Evolutionary conservation across 2,329 filamentous ascomycete species (phyloP), one percentile per base, ranked within the genome.

Genomic region (Hypoxylon sp.): DNA sequence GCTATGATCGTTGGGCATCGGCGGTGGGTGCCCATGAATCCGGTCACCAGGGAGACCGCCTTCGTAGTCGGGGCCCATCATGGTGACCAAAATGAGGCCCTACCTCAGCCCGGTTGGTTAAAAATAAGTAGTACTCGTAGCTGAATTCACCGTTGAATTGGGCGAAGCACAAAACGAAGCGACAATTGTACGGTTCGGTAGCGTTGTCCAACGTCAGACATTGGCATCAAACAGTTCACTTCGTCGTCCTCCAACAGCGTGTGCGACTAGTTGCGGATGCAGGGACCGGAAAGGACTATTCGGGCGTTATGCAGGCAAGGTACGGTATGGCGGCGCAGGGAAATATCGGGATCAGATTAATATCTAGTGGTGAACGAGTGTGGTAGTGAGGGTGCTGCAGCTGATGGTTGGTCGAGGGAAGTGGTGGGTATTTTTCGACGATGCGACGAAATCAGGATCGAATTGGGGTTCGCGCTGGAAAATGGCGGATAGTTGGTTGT

Each of bases 61-160:
- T 74, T 75, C 77, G 68, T 78, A 77, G 66, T 79, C 78, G 64
- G 77, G 72, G 71, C 74, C 76, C 77, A 78, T 79, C 67, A 72
- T 76, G 73, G 74, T 63, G 73, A 71, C 71, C 74, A 72, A 74
- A 69, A 72, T 67, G 71, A 69, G 67, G 71, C 57, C 59, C 58
- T 72, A 65, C 71, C 62, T 66, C 66, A 65, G 62, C 59, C 47
- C 44, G 55, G 52, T 37, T 46, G 46, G 59, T 59, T 57, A 42
- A 50, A 59, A 72, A 58, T 42, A 17, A 62, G 57, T 35, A 62
- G 52, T 42, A 67, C 63, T 59, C 62, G 51, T 59, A 13, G 35
- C 57, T 31, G 17, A 52, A 44, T 58, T 64, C 33, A 57, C 54
- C 24, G 67, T 33, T 50, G 63, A 67, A 66, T 70, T 72, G 58